These are phyloP conservation scores for Fusarium transvaalense DNA, from an alignment of 2,329 filamentous ascomycete genomes.

Conservation along the genomic window DNA sequence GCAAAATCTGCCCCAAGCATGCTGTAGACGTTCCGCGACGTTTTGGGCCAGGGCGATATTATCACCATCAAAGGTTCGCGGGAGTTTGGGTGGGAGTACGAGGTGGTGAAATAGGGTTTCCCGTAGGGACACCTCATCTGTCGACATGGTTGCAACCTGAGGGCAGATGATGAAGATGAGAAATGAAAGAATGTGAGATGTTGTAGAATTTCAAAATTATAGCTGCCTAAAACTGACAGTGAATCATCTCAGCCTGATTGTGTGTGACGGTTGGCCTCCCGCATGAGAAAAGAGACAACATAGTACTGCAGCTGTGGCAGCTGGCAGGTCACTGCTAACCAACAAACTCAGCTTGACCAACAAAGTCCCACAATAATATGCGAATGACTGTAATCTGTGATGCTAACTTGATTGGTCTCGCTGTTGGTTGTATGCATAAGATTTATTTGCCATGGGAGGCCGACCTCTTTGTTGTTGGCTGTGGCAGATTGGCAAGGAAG, in stretches of 20 bases:
- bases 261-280: background rate
- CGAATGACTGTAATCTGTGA: no score
- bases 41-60: background rate
- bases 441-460: no score
- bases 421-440: no score
- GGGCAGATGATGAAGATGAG: background rate
- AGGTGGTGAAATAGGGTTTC: conserved; percentile 41
- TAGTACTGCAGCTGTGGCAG: no score
- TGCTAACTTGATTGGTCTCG: no score
- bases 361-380: no score
- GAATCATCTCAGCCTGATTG: background rate
- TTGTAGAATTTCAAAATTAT: background rate
- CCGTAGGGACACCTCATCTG: background rate
- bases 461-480: no score
- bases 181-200: background rate
- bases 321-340: no score
- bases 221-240: background rate
- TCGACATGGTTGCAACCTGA: background rate
- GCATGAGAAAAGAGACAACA: no score
- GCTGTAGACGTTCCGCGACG: conserved; percentile 24
- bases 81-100: conserved; percentile 43
- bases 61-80: conserved; percentile 12
- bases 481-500: no score
- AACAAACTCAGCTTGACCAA: no score
- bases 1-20: conserved; percentile 10